These are phyloP conservation scores for Medicago arabica DNA, from an alignment of 306 rosid species.

Conservation along the genomic window DNA sequence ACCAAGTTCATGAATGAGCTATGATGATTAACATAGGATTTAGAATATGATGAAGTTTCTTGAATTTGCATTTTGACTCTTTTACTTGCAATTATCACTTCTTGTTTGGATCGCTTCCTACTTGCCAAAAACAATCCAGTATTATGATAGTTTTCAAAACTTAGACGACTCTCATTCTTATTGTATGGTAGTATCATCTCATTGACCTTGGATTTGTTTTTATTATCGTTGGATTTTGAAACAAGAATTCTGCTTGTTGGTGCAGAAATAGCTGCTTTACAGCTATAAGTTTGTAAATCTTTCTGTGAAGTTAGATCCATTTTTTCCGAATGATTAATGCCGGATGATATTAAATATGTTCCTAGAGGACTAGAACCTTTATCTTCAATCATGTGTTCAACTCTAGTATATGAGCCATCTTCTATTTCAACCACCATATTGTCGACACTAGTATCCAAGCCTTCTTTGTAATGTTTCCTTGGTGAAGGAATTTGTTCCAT, in stretches of 20 bases:
- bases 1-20: slow-evolving; percentile 92
- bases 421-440: slow-evolving; percentile 41
- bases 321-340: slow-evolving; percentile 46
- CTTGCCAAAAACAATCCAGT: slow-evolving; percentile 46
- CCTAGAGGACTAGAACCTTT: slow-evolving; percentile 38
- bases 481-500: slow-evolving; percentile 41
- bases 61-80: slow-evolving; percentile 55
- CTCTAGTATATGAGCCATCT: slow-evolving; percentile 36
- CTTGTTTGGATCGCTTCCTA: slow-evolving; percentile 65
- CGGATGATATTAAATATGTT: slow-evolving; percentile 38
- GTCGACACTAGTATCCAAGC: slow-evolving; percentile 41
- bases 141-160: slow-evolving; percentile 70
- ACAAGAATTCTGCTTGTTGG: slow-evolving; percentile 38
- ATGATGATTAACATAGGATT: slow-evolving; percentile 46
- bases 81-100: slow-evolving; percentile 55
- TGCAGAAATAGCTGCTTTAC: slow-evolving; percentile 43
- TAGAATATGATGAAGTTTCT: slow-evolving; percentile 48
- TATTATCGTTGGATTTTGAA: slow-evolving; percentile 32
- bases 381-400: slow-evolving; percentile 36
- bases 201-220: slow-evolving; percentile 43
- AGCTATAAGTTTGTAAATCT: slow-evolving; percentile 50
- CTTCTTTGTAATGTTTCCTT: slow-evolving; percentile 40
- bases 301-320: slow-evolving; percentile 62
- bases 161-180: slow-evolving; percentile 49
- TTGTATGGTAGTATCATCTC: slow-evolving; percentile 37